A percentile compares a stretch with the other conserved stretches of the same genome.
Conservation (phyloP, 768 basidiomycete genomes). For the Tulasnella sp. region DNA sequence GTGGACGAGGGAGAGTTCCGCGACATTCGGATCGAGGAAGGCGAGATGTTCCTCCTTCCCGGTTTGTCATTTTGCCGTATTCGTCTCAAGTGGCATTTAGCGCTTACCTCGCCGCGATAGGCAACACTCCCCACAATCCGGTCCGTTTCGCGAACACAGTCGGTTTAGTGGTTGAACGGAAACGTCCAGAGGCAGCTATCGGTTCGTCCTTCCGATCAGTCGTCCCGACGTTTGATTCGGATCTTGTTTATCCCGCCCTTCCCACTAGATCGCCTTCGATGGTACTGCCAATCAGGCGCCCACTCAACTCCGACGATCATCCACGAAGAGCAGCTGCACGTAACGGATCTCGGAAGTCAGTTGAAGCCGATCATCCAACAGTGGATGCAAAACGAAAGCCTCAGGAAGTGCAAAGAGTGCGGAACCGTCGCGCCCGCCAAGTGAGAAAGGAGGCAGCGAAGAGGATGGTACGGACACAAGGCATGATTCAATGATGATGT, state of each 20-base stretch:
- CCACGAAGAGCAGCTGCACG: conserved; percentile 82
- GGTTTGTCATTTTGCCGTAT: conserved; percentile 50
- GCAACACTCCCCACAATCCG: conserved; percentile 95
- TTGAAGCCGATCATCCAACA: conserved; percentile 86
- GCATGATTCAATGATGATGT: conserved; percentile 15
- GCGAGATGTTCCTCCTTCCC: conserved; percentile 95
- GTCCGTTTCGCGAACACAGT: conserved; percentile 88
- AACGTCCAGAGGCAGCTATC: conserved; percentile 70
- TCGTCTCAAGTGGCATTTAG: neutral
- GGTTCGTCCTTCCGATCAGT: conserved; percentile 53
- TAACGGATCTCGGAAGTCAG: conserved; percentile 89
- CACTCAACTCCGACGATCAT: conserved; percentile 75
- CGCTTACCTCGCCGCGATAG: conserved; percentile 47
- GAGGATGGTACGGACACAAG: neutral
- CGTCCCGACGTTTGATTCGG: neutral
- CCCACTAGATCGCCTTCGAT: conserved; percentile 78
- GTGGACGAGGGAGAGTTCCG: conserved; percentile 78
- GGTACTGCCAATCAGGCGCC: conserved; percentile 76
- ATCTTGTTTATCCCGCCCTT: conserved; percentile 16
- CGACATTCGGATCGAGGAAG: conserved; percentile 90
- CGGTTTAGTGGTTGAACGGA: conserved; percentile 88
- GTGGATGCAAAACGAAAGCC: conserved; percentile 70
- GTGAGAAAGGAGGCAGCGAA: conserved; percentile 39
- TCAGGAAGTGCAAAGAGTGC: conserved; percentile 74
- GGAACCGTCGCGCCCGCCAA: conserved; percentile 65